These are phyloP conservation scores for Scheffersomyces coipomensis DNA, from an alignment of 805 yeast species.

Conservation along the genomic window DNA sequence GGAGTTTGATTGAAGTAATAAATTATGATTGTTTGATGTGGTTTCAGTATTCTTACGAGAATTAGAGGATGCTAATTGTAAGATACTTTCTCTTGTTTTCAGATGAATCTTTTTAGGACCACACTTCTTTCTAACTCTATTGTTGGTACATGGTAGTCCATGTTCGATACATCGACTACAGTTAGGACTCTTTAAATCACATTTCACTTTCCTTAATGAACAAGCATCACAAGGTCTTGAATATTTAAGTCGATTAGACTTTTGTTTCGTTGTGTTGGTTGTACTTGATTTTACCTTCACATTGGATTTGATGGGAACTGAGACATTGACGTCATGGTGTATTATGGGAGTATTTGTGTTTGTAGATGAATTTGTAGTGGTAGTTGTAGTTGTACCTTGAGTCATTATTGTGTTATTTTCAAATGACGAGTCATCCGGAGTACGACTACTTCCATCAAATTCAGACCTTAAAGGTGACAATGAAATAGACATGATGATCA, in stretches of 20 bases:
- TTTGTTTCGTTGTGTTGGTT: conserved; percentile 1
- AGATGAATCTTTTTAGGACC: conserved; percentile 35
- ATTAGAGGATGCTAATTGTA: conserved; percentile 12
- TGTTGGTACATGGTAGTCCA: conserved; percentile 31
- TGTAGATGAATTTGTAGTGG: too few species aligned
- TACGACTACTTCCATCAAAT: too few species aligned
- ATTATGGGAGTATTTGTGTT: too few species aligned
- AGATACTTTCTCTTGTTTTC: conserved; percentile 11
- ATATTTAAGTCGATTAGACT: conserved; percentile 16
- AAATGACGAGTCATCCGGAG: too few species aligned
- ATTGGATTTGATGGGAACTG: too few species aligned
- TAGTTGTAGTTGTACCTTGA: too few species aligned
- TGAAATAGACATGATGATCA: too few species aligned
- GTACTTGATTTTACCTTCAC: not conserved
- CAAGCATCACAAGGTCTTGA: conserved; percentile 42
- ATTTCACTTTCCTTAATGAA: conserved; percentile 33
- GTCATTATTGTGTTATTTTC: too few species aligned
- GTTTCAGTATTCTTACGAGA: too few species aligned
- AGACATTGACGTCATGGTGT: too few species aligned
- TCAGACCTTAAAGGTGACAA: too few species aligned
- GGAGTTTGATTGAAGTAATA: conserved; percentile 6
- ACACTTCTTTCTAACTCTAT: conserved; percentile 30
- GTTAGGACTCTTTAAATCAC: conserved; percentile 25
- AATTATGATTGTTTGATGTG: conserved; percentile 4
- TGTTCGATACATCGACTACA: conserved; percentile 31